Evolutionary conservation across 768 basidiomycete genomes (phyloP).

Genomic region (Boletellus emodensis): DNA sequence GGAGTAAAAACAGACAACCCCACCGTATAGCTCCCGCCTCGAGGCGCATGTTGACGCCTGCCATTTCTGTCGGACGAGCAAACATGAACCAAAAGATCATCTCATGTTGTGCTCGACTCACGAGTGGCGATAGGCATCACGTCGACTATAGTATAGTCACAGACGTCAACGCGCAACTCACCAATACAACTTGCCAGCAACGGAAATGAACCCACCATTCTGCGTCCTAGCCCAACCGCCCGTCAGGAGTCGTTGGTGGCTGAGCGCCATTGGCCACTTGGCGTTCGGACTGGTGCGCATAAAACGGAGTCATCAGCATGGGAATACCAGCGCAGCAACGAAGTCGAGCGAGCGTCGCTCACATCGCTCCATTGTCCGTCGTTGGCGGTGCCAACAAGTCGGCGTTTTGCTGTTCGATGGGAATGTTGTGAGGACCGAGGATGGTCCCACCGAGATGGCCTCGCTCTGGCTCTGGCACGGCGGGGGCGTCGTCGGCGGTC

Average conservation of each 20-base stretch:
- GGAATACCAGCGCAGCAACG: not conserved
- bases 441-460: conserved; percentile 42
- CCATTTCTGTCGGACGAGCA: conserved; percentile 6
- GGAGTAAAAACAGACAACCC: not conserved
- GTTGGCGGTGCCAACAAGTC: conserved; percentile 55
- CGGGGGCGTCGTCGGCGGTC: conserved; percentile 22
- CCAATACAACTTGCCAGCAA: not conserved
- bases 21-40: conserved; percentile 38
- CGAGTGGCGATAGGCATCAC: conserved; percentile 36
- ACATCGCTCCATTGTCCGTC: conserved; percentile 54
- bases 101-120: conserved; percentile 14
- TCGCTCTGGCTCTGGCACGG: conserved; percentile 38
- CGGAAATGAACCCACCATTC: conserved; percentile 36
- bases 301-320: not conserved
- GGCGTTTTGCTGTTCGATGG: conserved; percentile 51
- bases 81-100: not conserved
- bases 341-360: conserved; percentile 7
- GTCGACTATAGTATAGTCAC: conserved; percentile 25
- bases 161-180: not conserved
- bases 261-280: conserved; percentile 59
- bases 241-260: conserved; percentile 50
- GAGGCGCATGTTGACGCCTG: conserved; percentile 35
- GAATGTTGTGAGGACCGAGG: conserved; percentile 53
- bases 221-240: conserved; percentile 62
- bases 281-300: conserved; percentile 33